phyloP scores from a whole-genome alignment of 176 grass and related monocot species.

The barley (Hordeum vulgare) region DNA sequence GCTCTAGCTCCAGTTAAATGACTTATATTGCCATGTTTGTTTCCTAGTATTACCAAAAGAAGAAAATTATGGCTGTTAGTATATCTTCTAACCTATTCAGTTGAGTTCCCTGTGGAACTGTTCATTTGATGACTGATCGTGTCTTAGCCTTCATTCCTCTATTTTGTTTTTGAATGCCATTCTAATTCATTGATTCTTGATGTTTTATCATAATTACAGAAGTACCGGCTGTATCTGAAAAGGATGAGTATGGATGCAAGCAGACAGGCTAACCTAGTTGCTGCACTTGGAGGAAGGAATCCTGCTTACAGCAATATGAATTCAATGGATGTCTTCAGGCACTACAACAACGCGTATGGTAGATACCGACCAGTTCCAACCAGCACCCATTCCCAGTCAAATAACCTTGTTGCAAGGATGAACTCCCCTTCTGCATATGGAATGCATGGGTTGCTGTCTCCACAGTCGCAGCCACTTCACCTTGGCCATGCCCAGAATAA shows the following conservation, averaged over 20 bases:
- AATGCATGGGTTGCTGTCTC: slow-evolving; percentile 49
- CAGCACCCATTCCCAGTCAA: slow-evolving; percentile 33
- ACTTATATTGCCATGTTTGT: not conserved
- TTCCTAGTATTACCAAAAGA: slow-evolving; percentile 11
- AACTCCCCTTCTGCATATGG: slow-evolving; percentile 47
- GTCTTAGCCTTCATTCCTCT: not conserved
- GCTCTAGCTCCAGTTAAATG: not conserved
- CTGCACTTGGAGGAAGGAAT: slow-evolving; percentile 54
- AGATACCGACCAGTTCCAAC: slow-evolving; percentile 47
- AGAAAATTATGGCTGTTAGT: not conserved
- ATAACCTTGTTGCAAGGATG: slow-evolving; percentile 46
- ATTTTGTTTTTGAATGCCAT: slow-evolving; percentile 7
- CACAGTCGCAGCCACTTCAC: slow-evolving; percentile 41
- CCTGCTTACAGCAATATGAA: slow-evolving; percentile 49
- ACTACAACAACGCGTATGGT: slow-evolving; percentile 52
- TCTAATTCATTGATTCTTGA: not conserved
- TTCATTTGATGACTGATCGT: not conserved
- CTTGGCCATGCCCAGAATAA: slow-evolving; percentile 33
- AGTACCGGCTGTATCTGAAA: slow-evolving; percentile 87
- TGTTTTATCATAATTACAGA: slow-evolving; percentile 45
- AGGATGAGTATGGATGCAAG: slow-evolving; percentile 56
- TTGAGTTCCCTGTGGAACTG: not conserved
- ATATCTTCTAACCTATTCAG: not conserved
- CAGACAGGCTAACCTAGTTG: slow-evolving; percentile 48
- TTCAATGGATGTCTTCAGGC: slow-evolving; percentile 61